phyloP scores from a whole-genome alignment of 2,329 filamentous ascomycete genomes.

The Aspergillus ochraceus region DNA sequence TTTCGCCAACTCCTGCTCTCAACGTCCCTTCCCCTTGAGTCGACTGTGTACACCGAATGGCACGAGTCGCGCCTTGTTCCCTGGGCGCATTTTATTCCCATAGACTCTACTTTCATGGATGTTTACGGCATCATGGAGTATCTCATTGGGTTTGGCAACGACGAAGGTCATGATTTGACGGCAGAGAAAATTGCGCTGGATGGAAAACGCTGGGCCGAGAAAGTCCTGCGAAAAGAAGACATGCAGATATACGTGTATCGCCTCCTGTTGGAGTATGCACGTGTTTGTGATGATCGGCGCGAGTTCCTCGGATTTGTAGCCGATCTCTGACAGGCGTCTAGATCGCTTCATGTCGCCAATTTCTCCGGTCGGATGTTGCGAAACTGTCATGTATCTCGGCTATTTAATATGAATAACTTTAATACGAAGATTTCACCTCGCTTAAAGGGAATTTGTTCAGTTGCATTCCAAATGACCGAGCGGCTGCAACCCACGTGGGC shows the following conservation, averaged over 20 bases:
- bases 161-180: slow-evolving; percentile 48
- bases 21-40: slow-evolving; percentile 72
- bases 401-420: too few relatives aligned
- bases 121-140: slow-evolving; percentile 73
- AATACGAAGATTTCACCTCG: too few relatives aligned
- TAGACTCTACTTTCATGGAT: slow-evolving; percentile 73
- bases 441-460: too few relatives aligned
- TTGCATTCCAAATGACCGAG: too few relatives aligned
- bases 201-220: slow-evolving; percentile 68
- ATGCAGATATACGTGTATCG: slow-evolving; percentile 71
- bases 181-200: slow-evolving; percentile 65
- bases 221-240: slow-evolving; percentile 67
- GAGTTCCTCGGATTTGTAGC: slow-evolving; percentile 21
- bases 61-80: slow-evolving; percentile 71
- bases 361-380: too few relatives aligned
- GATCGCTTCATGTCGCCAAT: too few relatives aligned
- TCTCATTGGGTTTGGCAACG: slow-evolving; percentile 61
- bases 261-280: slow-evolving; percentile 64
- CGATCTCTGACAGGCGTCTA: slow-evolving; percentile 3
- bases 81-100: slow-evolving; percentile 80
- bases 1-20: slow-evolving; percentile 69
- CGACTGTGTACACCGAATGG: slow-evolving; percentile 78
- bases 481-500: not conserved
- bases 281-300: slow-evolving; percentile 40
- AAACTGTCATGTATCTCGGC: too few relatives aligned